A percentile compares a stretch with the other conserved stretches of the same genome.
phyloP scores from a whole-genome alignment of 1,139 yeast species.

The Yamadazyma oceani region DNA sequence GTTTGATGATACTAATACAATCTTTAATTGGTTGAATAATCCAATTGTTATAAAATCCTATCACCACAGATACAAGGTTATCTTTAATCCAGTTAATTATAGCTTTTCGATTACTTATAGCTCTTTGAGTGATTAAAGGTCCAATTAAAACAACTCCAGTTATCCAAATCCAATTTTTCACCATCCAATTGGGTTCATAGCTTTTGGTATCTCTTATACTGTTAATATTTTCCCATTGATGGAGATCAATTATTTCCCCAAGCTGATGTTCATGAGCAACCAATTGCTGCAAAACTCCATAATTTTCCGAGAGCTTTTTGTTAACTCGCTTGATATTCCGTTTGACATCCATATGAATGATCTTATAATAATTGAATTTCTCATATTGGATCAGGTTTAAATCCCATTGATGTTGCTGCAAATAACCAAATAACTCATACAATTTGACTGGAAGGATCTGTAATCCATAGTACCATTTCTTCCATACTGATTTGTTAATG shows the following conservation, averaged over 20 bases:
- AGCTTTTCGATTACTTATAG: conserved; percentile 51
- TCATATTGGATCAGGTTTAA: conserved; percentile 10
- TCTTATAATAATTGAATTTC: conserved; percentile 18
- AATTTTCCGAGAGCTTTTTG: conserved; percentile 20
- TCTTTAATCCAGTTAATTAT: conserved; percentile 56
- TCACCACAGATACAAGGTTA: conserved; percentile 61
- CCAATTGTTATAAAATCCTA: conserved; percentile 81
- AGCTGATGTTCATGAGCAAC: conserved; percentile 10
- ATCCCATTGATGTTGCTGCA: conserved; percentile 5
- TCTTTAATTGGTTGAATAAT: conserved; percentile 72
- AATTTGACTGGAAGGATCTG: conserved; percentile 34
- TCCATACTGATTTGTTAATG: conserved; percentile 24
- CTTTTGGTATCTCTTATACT: conserved; percentile 16
- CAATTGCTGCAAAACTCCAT: conserved; percentile 17
- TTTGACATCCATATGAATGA: conserved; percentile 24
- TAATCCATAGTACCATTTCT: conserved; percentile 32
- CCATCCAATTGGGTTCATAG: conserved; percentile 47
- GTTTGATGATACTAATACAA: conserved; percentile 76
- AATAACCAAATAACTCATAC: conserved; percentile 15
- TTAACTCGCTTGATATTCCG: conserved; percentile 21
- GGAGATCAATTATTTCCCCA: conserved; percentile 6
- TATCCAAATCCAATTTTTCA: conserved; percentile 70
- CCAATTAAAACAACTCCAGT: conserved; percentile 44
- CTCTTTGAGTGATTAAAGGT: conserved; percentile 44
- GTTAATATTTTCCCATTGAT: background rate